Base-by-base conservation (phyloP, 169 alveolate species). In the Babesia divergens region DNA sequence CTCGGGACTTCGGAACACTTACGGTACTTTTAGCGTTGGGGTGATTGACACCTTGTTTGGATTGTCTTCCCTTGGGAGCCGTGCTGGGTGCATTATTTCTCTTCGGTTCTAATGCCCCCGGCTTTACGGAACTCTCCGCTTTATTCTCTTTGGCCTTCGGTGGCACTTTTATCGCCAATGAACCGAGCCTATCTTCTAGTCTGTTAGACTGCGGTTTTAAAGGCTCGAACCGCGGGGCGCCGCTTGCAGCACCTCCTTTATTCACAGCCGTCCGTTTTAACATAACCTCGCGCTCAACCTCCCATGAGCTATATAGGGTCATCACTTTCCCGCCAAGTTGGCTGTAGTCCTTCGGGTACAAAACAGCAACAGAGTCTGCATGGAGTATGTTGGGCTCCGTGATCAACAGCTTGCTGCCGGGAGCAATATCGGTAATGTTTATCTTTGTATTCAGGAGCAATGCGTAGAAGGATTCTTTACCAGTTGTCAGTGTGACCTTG, bases 141-240 rank as follows among this genome's bases (percentile, higher is more conserved):
- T 14, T 49, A 13, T 13, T 13, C 34, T 31, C 9, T 50, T 20
- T 53, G 9, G 6, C 43, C 43, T 53, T 53, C 7, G 65, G 65
- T 8, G 65, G 65, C 16, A 24, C 40, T 16, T 53, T 22, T 11
- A 53, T 8, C 28, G 46, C 16, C 65, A 53, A 20, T 14, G 42
- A 7, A 53, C 65, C 65, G 44, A 53, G 7, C 28, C 28, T 22
- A 16, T 53, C 46, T 26, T 53, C 65, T 6, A 53, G 24, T 11
- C 52, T 22, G 14, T 37, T 11, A 35, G 51, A 22, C 16, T 11
- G 16, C 11, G 47, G 11, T 11, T 11, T 11, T n/a, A 62, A 32
- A 34, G 72, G 72, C 72, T 62, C 72, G 47, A 62, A 62, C 47
- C 35, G 28, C 3, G 72, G 72, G 1, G 59, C 59, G 31, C 47